Base-by-base conservation (phyloP, 805 yeast species). In the Saccharomyces jurei region DNA sequence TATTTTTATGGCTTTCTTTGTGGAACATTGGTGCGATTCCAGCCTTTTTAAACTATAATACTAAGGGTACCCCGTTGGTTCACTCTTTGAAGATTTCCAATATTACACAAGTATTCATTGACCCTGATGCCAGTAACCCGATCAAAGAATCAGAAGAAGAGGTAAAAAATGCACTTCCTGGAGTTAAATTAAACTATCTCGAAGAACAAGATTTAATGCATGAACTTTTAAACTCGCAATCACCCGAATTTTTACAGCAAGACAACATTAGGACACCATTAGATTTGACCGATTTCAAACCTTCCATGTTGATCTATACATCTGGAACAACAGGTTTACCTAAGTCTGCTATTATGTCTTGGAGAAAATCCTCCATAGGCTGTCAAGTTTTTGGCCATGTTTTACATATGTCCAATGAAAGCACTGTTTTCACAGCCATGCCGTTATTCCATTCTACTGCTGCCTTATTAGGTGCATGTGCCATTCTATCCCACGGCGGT, bases 321-420 rank as follows among this genome's bases (percentile, higher is more conserved):
- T 87, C 96, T 0, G 98, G 98, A 44, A 92, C 97, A 6, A 89
- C 97, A 0, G 97, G 97, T 0, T 73, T 91, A 57, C 97, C 98
- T 14, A 91, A 91, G 70, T 87, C 97, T 4, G 97, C 96, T 1
- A 86, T 87, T 54, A 84, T 91, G 83, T 84, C 94, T 4, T 90
- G 97, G 97, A 78, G 89, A 63, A 91, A 90, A 70, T 80, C 87
- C 6, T 79, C 77, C 49, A 75, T 86, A 74, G 96, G 96, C 1
- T 73, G 89, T 1, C 70, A 77, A 1, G 66, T 88, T 27, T 90
- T 89, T 65, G 88, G 89, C 1, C 78, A 78, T 58, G 84, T 88
- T 46, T 79, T 86, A 73, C 78, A 82, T 56, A 75, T 89, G 60
- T 69, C 73, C n/a, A 57, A 69, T 5, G 66, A 73, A 3, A 81